Percentiles rank a stretch among this genome's conserved stretches.
phyloP scores from a whole-genome alignment of 75 land plant species.

The Adiantum capillusveneris region DNA sequence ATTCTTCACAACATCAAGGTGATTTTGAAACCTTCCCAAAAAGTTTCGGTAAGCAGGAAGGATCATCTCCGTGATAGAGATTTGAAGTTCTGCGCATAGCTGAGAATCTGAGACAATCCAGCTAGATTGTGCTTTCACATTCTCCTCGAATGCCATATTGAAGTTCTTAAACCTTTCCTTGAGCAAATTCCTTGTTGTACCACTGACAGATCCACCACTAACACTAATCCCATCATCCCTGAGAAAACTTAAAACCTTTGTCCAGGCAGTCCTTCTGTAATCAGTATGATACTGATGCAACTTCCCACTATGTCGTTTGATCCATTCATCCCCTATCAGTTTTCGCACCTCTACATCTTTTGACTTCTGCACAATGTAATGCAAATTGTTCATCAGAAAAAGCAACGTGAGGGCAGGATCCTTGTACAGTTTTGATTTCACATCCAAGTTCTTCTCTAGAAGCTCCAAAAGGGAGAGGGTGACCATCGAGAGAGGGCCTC shows the following conservation, averaged over 20 bases:
- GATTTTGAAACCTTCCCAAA: constrained; percentile 51
- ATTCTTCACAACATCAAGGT: constrained; percentile 56
- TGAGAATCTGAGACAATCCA: constrained; percentile 83
- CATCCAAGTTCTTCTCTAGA: constrained; percentile 52
- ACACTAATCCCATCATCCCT: constrained; percentile 58
- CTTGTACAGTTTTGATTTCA: constrained; percentile 50
- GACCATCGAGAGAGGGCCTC: constrained; percentile 31
- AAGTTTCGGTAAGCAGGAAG: constrained; percentile 82
- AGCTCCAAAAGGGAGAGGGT: constrained; percentile 26
- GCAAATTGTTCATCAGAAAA: constrained; percentile 69
- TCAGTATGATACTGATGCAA: constrained; percentile 31
- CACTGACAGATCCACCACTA: constrained; percentile 32
- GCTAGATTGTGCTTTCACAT: constrained; percentile 53
- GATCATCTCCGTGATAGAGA: constrained; percentile 67
- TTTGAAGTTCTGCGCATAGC: constrained; percentile 69
- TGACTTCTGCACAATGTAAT: constrained; percentile 62
- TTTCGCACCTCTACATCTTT: constrained; percentile 47
- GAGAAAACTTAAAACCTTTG: constrained; percentile 38
- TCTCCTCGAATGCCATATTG: constrained; percentile 76
- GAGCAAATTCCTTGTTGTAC: constrained; percentile 40
- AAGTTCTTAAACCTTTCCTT: constrained; percentile 87
- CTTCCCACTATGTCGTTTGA: constrained; percentile 39
- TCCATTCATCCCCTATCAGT: constrained; percentile 57
- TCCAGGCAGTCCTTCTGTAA: constrained; percentile 62
- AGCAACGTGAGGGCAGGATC: constrained; percentile 50